Percentiles rank a stretch among this genome's conserved stretches.
phyloP scores from a whole-genome alignment of 2,329 filamentous ascomycete genomes.

The Cladosporium phlei region DNA sequence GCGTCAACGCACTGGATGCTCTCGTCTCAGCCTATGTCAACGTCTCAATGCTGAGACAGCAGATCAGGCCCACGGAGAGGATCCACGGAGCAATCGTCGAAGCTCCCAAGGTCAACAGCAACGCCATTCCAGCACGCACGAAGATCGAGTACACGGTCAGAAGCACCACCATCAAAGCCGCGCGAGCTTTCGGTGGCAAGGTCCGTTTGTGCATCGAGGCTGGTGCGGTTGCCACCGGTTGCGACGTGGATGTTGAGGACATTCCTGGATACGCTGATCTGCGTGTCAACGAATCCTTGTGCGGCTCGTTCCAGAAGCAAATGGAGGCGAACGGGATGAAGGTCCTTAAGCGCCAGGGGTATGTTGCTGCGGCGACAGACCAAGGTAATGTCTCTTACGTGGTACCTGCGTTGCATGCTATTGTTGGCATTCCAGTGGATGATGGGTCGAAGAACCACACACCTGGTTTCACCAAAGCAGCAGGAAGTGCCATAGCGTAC shows the following conservation, averaged over 20 bases:
- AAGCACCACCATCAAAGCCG: constrained; percentile 11
- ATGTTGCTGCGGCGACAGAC: constrained; percentile 11
- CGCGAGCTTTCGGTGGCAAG: constrained; percentile 5
- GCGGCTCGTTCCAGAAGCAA: constrained; percentile 8
- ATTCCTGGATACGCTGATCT: constrained; percentile 3
- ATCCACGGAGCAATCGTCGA: constrained; percentile 13
- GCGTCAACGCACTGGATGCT: constrained; percentile 14
- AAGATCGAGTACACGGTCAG: constrained; percentile 10
- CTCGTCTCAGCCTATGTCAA: constrained; percentile 11
- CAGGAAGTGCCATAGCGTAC: no score
- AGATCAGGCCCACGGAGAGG: constrained; percentile 11
- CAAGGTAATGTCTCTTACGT: constrained; percentile 12
- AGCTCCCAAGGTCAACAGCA: constrained; percentile 2
- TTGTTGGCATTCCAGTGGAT: constrained; percentile 2
- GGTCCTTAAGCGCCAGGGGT: constrained; percentile 10
- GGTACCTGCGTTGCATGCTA: constrained; percentile 9
- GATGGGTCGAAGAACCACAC: constrained; percentile 11
- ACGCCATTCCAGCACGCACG: constrained; percentile 12
- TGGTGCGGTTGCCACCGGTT: constrained; percentile 10
- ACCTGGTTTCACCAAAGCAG: no score
- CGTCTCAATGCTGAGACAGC: constrained; percentile 11
- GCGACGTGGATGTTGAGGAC: constrained; percentile 5
- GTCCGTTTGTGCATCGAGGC: constrained; percentile 12
- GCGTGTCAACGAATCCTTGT: constrained; percentile 10
- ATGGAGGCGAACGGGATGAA: constrained; percentile 6